Conservation (phyloP, 1,284 basidiomycete genomes). For the Ustilago lituana region DNA sequence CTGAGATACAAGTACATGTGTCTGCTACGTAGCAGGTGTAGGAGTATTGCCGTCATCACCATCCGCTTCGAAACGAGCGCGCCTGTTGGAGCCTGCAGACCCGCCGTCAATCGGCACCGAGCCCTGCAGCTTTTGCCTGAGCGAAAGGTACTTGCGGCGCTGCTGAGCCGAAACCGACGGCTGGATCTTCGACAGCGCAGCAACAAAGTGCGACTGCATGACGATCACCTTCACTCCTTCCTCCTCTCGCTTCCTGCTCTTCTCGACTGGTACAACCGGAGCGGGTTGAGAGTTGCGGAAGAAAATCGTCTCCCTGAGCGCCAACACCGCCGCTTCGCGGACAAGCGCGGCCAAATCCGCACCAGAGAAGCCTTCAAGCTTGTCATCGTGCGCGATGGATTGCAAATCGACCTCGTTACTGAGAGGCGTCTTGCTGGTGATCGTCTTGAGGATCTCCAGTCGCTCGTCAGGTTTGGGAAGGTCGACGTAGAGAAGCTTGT, state of each 20-base stretch:
- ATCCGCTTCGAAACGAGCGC: conserved; percentile 12
- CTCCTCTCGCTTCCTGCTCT: conserved; percentile 12
- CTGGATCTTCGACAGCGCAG: conserved; percentile 81
- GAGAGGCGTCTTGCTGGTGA: conserved; percentile 80
- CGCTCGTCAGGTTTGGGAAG: conserved; percentile 81
- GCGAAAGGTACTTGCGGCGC: conserved; percentile 75
- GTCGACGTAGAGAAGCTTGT: conserved; percentile 96
- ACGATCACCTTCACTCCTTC: conserved; percentile 50
- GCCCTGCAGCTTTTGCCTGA: conserved; percentile 39
- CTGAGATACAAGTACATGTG: conserved; percentile 14
- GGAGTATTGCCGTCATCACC: conserved; percentile 8
- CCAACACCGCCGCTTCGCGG: conserved; percentile 81
- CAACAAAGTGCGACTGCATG: conserved; percentile 75
- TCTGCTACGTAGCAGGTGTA: conserved; percentile 13
- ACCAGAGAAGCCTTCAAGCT: conserved; percentile 62
- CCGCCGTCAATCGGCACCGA: conserved; percentile 35
- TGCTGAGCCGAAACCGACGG: conserved; percentile 86
- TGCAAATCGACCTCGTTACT: conserved; percentile 69
- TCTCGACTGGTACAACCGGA: background rate
- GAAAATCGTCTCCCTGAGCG: conserved; percentile 73
- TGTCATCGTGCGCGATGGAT: conserved; percentile 46
- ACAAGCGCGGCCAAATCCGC: conserved; percentile 65
- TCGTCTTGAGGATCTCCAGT: conserved; percentile 75
- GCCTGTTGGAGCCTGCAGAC: conserved; percentile 2
- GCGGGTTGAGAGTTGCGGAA: conserved; percentile 29